These are phyloP conservation scores for Tulasnella sp. DNA, from an alignment of 768 basidiomycete genomes.

Conservation along the genomic window DNA sequence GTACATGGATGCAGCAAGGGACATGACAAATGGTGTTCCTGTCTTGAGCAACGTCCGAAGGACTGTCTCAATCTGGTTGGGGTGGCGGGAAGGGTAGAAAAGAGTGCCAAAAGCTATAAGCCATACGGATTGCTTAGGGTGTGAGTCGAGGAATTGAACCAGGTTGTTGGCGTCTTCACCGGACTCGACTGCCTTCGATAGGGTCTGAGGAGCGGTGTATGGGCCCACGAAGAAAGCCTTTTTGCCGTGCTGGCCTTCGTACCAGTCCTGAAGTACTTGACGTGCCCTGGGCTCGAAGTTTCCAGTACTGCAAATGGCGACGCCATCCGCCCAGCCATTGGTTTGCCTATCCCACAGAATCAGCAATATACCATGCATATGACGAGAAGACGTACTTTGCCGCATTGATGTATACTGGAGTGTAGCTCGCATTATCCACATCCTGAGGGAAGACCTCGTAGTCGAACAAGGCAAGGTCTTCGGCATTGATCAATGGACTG, in stretches of 20 bases:
- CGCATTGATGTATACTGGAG: background rate
- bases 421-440: background rate
- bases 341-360: background rate
- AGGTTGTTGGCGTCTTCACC: background rate
- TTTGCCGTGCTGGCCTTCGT: slow-evolving; percentile 4
- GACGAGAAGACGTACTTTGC: background rate
- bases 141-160: slow-evolving; percentile 3
- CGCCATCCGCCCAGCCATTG: background rate
- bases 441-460: slow-evolving; percentile 9
- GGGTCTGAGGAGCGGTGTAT: background rate
- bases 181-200: background rate
- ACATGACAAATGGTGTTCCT: slow-evolving; percentile 1
- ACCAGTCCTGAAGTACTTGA: background rate
- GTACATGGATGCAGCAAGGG: background rate
- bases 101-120: slow-evolving; percentile 11
- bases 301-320: background rate
- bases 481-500: background rate
- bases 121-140: background rate
- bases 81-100: slow-evolving; percentile 1
- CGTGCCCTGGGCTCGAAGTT: background rate
- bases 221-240: background rate
- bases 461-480: background rate
- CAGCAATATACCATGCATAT: background rate
- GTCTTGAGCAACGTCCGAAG: background rate
- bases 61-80: background rate